Conservation (phyloP, 139 green algal genomes). For the Pseudopediastrum boryanum region DNA sequence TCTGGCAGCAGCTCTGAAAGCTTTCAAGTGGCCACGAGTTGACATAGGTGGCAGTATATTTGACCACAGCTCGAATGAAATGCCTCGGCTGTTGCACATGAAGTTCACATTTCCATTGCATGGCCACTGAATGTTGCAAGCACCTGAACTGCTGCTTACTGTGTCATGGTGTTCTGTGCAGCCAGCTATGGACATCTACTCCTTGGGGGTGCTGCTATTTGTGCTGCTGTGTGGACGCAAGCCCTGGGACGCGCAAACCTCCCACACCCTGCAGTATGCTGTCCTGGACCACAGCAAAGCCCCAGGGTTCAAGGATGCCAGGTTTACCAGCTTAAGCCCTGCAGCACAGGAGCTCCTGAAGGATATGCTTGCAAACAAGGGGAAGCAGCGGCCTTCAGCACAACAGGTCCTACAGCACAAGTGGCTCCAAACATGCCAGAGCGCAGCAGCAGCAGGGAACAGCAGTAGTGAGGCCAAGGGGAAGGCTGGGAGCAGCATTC, state of each 20-base stretch:
- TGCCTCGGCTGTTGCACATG: too few relatives aligned
- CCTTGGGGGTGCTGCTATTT: constrained; percentile 58
- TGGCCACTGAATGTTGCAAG: too few relatives aligned
- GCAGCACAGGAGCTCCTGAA: constrained; percentile 42
- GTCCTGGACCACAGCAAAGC: constrained; percentile 14
- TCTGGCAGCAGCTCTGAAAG: too few relatives aligned
- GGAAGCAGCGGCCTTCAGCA: constrained; percentile 25
- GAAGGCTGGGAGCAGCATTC: background rate
- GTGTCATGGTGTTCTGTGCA: too few relatives aligned
- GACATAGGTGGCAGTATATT: too few relatives aligned
- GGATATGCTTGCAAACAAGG: constrained; percentile 43
- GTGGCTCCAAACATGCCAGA: constrained; percentile 20
- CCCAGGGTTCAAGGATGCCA: constrained; percentile 42
- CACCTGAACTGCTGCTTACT: too few relatives aligned
- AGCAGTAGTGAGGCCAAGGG: background rate
- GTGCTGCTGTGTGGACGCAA: constrained; percentile 61
- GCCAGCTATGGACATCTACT: constrained; percentile 50
- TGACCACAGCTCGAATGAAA: too few relatives aligned
- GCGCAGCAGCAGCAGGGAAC: constrained; percentile 28
- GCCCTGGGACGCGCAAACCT: constrained; percentile 40
- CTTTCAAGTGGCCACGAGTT: too few relatives aligned
- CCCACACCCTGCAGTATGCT: constrained; percentile 50
- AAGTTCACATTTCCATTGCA: too few relatives aligned
- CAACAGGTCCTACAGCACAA: constrained; percentile 18
- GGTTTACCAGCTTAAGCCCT: background rate